Evolutionary conservation across 176 grass and related monocot genomes (phyloP).

Genomic region (Cenchrus purpureus): DNA sequence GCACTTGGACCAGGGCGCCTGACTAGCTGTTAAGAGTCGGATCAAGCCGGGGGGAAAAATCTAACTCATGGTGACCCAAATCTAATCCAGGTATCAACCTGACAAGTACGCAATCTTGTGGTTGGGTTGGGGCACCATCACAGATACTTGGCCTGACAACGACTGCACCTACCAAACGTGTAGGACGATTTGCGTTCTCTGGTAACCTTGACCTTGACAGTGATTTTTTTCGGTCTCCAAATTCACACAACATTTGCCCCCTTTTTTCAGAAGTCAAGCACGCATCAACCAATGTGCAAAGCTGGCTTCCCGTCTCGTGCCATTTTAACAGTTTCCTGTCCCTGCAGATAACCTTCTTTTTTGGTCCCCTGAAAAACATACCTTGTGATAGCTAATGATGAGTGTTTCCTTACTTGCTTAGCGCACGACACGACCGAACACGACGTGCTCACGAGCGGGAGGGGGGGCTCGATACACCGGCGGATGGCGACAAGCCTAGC

Average conservation of each 20-base stretch:
- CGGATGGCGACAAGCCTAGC: constrained; percentile 47
- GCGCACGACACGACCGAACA: neutral
- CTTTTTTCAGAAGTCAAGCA: neutral
- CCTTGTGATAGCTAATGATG: neutral
- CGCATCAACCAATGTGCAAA: neutral
- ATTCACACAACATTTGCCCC: neutral
- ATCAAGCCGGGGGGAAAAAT: neutral
- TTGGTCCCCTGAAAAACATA: neutral
- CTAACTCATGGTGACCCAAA: neutral
- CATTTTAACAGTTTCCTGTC: constrained; percentile 6
- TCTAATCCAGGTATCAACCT: neutral
- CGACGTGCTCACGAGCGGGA: constrained; percentile 14
- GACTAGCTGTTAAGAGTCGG: neutral
- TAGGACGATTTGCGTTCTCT: neutral
- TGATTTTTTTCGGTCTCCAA: neutral
- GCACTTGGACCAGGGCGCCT: constrained; percentile 15
- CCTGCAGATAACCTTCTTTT: neutral
- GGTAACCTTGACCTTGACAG: neutral
- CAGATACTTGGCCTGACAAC: constrained; percentile 24
- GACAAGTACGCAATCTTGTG: neutral
- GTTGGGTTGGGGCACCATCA: neutral
- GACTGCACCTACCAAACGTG: constrained; percentile 3
- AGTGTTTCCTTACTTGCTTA: neutral
- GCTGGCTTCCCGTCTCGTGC: neutral
- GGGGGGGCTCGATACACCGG: neutral